Conservation (phyloP, 306 rosid species). For the Ormosia semicastrata region DNA sequence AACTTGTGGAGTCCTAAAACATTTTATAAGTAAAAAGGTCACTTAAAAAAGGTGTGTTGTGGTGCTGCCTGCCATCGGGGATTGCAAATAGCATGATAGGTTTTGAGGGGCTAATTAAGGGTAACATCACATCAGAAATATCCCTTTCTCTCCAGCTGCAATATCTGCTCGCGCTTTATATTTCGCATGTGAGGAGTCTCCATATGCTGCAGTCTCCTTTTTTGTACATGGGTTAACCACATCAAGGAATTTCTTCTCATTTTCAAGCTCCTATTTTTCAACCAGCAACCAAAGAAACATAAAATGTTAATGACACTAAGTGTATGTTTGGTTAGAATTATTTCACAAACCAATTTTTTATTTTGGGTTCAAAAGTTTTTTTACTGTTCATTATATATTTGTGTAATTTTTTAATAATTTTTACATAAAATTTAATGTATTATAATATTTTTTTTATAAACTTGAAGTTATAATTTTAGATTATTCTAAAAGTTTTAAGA, state of each 20-base stretch:
- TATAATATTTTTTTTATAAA: no score
- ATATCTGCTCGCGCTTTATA: conserved; percentile 61
- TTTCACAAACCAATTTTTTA: no score
- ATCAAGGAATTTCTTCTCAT: conserved; percentile 72
- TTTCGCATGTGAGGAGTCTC: conserved; percentile 83
- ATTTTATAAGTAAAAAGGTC: conserved; percentile 8
- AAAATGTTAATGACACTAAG: background rate
- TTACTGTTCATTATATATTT: no score
- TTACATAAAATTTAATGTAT: no score
- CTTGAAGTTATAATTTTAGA: no score
- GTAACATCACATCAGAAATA: conserved; percentile 83
- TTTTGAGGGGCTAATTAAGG: conserved; percentile 61
- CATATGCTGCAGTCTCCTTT: conserved; percentile 67
- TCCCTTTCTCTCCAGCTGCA: conserved; percentile 94
- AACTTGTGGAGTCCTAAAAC: background rate
- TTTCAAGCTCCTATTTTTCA: conserved; percentile 55
- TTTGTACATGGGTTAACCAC: conserved; percentile 79
- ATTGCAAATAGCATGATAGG: conserved; percentile 68
- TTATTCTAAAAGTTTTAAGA: no score
- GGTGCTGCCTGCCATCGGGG: conserved; percentile 76
- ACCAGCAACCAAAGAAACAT: conserved; percentile 30
- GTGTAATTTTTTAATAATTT: no score
- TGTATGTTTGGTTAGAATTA: no score
- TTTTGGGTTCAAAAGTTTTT: no score
- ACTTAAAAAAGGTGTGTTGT: conserved; percentile 41